Evolutionary conservation across 2,329 filamentous ascomycete species (phyloP), one percentile per base, ranked within the genome.

Genomic region (Calonectria hongkongensis): DNA sequence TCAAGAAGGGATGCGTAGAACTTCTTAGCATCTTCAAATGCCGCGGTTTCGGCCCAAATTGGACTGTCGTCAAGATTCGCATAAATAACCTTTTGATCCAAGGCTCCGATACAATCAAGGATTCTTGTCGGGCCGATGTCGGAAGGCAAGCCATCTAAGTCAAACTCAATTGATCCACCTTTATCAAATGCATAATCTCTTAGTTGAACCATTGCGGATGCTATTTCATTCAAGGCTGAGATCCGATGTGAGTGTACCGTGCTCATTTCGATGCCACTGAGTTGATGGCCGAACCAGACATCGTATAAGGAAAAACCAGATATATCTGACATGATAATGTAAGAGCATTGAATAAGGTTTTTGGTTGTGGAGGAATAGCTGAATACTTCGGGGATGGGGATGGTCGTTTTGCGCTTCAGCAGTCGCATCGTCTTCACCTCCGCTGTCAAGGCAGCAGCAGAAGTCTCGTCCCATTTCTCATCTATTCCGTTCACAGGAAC

Each of bases 401-500:
- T 68, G 4, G 48, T 68, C 2, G 70, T 71, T 33, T 72, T 39
- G 15, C 39, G 56, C 30, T 58, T 72, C 7, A 72, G 30, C 4
- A 72, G 33, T 4, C 56, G 48, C 70, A 72, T 72, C 7, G 56
- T 72, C 13, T 58, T 68, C 6, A 50, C 70, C 43, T 72, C 70
- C 7, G 58, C 28, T 7, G 25, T 43, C 16, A 72, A 39, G 2
- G 64, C 25, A n/a, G 28, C 16, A 4, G 56, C 56, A 1, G 64
- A 68, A 15, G 56, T 3, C 12, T 58, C 8, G n/a, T 72, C 48
- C 70, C 70, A 72, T 28, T 65, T 58, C 0, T 9, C 39, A 7
- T 36, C 21, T 4, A 28, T 41, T 10, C 65, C 70, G 4, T 68
- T 68, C 4, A 36, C 12, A 5, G 70, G 70, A 10, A 72, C 25